Evolutionary conservation across 805 yeast species (phyloP).

Genomic region (Candida taoyuanica): DNA sequence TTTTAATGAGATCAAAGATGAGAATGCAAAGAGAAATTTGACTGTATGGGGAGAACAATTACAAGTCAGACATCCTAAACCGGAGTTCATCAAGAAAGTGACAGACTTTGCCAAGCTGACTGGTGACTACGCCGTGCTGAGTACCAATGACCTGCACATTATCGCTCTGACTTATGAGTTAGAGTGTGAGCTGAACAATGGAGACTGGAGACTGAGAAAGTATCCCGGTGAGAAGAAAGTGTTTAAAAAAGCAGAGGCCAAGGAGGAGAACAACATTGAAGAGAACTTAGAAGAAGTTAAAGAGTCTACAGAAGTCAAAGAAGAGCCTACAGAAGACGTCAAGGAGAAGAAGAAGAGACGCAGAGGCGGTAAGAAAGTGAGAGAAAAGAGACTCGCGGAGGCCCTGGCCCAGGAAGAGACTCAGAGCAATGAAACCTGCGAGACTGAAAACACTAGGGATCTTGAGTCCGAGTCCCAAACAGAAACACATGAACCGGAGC

Average conservation of each 20-base stretch:
- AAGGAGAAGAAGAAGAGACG: constrained; percentile 42
- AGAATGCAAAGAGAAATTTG: constrained; percentile 71
- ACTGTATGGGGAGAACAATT: constrained; percentile 75
- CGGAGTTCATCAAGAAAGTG: constrained; percentile 59
- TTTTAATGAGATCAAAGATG: constrained; percentile 80
- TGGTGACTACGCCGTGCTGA: constrained; percentile 86
- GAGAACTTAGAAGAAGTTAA: constrained; percentile 12
- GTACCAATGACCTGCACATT: constrained; percentile 88
- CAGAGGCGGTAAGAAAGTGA: constrained; percentile 64
- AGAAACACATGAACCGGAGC: too few species aligned
- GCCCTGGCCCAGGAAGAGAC: constrained; percentile 29
- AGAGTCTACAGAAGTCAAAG: constrained; percentile 9
- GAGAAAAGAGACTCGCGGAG: constrained; percentile 48
- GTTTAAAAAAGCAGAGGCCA: constrained; percentile 16
- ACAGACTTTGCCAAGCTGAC: constrained; percentile 76
- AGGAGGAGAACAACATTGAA: constrained; percentile 4
- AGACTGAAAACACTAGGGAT: too few species aligned
- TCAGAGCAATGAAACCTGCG: constrained; percentile 5
- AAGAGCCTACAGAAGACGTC: constrained; percentile 2
- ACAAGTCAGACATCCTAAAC: constrained; percentile 70
- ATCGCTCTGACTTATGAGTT: constrained; percentile 88
- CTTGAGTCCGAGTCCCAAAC: too few species aligned
- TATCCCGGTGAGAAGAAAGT: constrained; percentile 58
- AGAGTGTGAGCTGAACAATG: constrained; percentile 64
- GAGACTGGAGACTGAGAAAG: constrained; percentile 66